These are phyloP conservation scores for Ceratocystis papillata DNA, from an alignment of 2,329 filamentous ascomycete species.

Conservation along the genomic window DNA sequence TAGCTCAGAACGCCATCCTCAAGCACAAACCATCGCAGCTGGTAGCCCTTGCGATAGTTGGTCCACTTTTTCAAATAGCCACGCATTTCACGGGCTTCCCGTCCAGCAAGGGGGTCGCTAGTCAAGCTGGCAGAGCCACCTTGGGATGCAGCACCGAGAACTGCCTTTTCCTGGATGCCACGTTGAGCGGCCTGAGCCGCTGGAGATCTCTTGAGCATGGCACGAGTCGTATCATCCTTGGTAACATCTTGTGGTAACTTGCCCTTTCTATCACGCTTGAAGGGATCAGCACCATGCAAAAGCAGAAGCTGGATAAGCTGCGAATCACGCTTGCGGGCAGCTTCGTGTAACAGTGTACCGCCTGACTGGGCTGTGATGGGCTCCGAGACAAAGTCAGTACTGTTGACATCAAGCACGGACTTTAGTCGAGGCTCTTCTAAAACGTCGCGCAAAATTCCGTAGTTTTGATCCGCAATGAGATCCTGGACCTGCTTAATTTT, in stretches of 20 bases:
- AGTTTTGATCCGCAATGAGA: constrained; percentile 60
- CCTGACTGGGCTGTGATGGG: constrained; percentile 64
- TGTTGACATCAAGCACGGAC: constrained; percentile 84
- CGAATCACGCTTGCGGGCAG: constrained; percentile 74
- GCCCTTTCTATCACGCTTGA: constrained; percentile 85
- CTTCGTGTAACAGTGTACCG: constrained; percentile 89
- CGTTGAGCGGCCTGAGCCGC: constrained; percentile 89
- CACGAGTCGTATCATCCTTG: constrained; percentile 79
- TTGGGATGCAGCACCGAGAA: constrained; percentile 60
- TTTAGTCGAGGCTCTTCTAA: constrained; percentile 78
- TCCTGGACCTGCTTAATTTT: constrained; percentile 78
- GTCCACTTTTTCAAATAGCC: constrained; percentile 99
- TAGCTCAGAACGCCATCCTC: constrained; percentile 97
- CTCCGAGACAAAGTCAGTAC: constrained; percentile 76
- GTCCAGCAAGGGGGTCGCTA: constrained; percentile 56
- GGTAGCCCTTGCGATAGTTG: constrained; percentile 95
- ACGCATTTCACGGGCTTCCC: constrained; percentile 93
- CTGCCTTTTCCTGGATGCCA: constrained; percentile 93
- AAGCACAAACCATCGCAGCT: constrained; percentile 92
- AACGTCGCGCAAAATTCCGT: constrained; percentile 65
- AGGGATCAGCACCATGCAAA: constrained; percentile 90
- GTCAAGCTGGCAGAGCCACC: constrained; percentile 43
- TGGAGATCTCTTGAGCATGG: constrained; percentile 86
- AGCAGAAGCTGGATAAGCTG: constrained; percentile 82
- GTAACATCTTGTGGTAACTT: constrained; percentile 94